Evolutionary conservation across 2,329 filamentous ascomycete genomes (phyloP), one percentile per base, ranked within the genome.

Genomic region (Claviceps digitariae): DNA sequence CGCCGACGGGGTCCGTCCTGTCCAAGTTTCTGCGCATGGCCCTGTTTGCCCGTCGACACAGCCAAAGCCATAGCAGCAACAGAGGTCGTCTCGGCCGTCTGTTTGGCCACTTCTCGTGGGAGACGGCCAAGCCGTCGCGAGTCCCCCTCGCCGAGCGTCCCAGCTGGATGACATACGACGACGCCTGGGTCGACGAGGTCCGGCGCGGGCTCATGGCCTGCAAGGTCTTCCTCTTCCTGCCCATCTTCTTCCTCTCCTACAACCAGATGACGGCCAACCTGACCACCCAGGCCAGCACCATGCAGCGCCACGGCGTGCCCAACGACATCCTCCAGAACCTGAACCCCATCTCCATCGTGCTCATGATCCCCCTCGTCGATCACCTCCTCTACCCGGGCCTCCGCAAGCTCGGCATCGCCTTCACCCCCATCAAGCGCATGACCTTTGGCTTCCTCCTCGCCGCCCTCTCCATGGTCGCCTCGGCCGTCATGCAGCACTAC

Each of bases 181-280:
- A 91, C 59, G 79, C 80, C 51, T 91, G 86, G 86, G 86, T 91
- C 36, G 86, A 89, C 63, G 84, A 90, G 64, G 81, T 90, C 49
- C 75, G 75, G 51, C 83, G 86, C 67, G 86, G 84, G 56, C 72
- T 86, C 54, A 74, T 77, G 60, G 83, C 84, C 54, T 87, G 83
- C 72, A 74, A 78, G 58, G 84, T 88, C 36, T 90, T 87, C 67
- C 67, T 82, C 57, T 88, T 84, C 73, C 77, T 83, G 54, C 84
- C 84, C 43, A 75, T 82, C 58, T 81, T 78, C 68, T 81, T 77
- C 72, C 68, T 77, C 53, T 72, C 74, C 29, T 80, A 81, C 66
- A 78, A 77, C 67, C 77, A 82, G 66, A 75, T 83, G 66, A 79
- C 75, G 50, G 76, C 74, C 64, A 82, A 82, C 66, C 65, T 82